phyloP scores from a whole-genome alignment of 371 early-diverging fungal species.

The Amoeboaphelidium protococcarum region DNA sequence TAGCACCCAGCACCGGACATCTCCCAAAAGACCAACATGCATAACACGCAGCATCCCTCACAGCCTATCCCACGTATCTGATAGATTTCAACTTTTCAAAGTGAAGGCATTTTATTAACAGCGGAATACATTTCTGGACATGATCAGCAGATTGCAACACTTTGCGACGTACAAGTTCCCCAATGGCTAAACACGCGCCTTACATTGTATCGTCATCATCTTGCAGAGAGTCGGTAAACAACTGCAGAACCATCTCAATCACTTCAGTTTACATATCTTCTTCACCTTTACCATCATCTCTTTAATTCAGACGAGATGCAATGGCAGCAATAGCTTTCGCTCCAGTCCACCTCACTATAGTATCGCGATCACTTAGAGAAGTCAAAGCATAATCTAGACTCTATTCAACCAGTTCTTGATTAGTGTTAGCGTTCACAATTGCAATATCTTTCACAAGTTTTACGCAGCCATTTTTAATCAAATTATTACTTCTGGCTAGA shows the following conservation, averaged over 20 bases:
- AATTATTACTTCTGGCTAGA: no score
- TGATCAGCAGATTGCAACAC: slow-evolving; percentile 39
- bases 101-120: no score
- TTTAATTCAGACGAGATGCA: slow-evolving; percentile 48
- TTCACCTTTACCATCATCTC: no score
- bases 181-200: slow-evolving; percentile 70
- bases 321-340: slow-evolving; percentile 83
- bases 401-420: no score
- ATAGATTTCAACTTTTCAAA: slow-evolving; percentile 62
- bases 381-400: no score
- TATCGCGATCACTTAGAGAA: slow-evolving; percentile 7
- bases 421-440: no score
- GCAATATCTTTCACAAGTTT: no score
- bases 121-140: no score
- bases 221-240: slow-evolving; percentile 38
- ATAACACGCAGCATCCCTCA: slow-evolving; percentile 86
- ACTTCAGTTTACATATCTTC: slow-evolving; percentile 53
- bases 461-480: no score
- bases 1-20: no score
- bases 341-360: slow-evolving; percentile 80
- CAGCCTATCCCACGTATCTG: slow-evolving; percentile 81
- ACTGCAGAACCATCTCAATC: slow-evolving; percentile 33
- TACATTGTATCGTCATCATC: slow-evolving; percentile 45
- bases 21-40: slow-evolving; percentile 91
- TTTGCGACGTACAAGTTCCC: slow-evolving; percentile 68